Evolutionary conservation across 306 rosid species (phyloP), one percentile per base, ranked within the genome.

Genomic region (Trifolium pratense): DNA sequence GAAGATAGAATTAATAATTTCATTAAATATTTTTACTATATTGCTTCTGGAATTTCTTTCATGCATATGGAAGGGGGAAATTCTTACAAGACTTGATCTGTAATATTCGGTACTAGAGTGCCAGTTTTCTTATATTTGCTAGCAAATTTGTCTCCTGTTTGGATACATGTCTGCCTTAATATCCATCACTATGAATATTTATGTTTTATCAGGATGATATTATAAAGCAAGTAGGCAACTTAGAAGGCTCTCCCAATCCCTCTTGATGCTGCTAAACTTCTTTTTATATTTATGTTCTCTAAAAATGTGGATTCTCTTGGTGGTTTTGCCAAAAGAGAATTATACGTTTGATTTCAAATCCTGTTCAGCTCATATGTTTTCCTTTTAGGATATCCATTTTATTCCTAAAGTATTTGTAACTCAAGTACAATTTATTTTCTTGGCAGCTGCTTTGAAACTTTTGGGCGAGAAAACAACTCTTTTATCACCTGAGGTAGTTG

Each of bases 391-490:
- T 43, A 34, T 68, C 64, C 36, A 4, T 72, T 43, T 60, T 71
- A 59, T 34, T 73, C 48, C 69, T 32, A 68, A 58, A 46, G 15
- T 69, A 48, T 78, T 85, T 77, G 78, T 83, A 84, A 83, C 88
- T 74, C 85, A 79, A 78, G 80, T 66, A 75, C 89, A 77, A 69
- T 88, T 87, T 86, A 79, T 81, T 90, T 90, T 80, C 78, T 88
- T 80, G 76, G 62, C 96, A 94, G 99, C 95, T 87, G 99, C 99
- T 75, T 88, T 94, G 77, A 84, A 95, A 78, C 82, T 91, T 59
- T 75, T 94, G 84, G 99, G 97, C 9, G 97, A 94, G 82, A 94
- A 94, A 87, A 94, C 96, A 52, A 91, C 97, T 40, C 89, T 94
- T 75, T 70, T 94, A 68, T 86, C 99, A 66, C 99, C 99, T 9